These are phyloP conservation scores for Decorospora gaudefroyi DNA, from an alignment of 2,329 filamentous ascomycete species.

Conservation along the genomic window DNA sequence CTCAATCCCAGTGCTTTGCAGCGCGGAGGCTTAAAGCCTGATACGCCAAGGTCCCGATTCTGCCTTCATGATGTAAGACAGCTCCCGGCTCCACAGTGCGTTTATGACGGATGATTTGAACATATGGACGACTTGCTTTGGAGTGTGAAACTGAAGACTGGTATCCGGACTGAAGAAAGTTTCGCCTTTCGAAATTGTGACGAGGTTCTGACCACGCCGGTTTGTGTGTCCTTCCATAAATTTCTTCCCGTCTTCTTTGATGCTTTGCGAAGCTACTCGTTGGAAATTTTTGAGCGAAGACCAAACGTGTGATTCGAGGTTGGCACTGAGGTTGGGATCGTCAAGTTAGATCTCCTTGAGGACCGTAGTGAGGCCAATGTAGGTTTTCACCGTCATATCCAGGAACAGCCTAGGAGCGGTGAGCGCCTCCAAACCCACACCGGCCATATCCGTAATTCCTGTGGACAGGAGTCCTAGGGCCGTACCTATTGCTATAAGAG, in stretches of 20 bases:
- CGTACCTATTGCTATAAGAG: background rate
- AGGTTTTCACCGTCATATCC: background rate
- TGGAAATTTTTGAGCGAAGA: background rate
- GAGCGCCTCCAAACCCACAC: background rate
- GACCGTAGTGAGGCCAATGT: background rate
- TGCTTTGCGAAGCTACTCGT: background rate
- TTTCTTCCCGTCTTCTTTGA: background rate
- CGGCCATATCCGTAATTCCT: background rate
- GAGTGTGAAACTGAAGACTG: background rate
- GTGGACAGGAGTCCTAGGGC: background rate
- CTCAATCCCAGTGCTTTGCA: background rate
- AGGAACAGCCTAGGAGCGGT: background rate
- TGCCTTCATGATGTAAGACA: slow-evolving; percentile 2
- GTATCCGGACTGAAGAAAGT: slow-evolving; percentile 2
- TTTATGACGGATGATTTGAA: background rate
- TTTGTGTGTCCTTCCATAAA: background rate
- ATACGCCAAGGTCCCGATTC: background rate
- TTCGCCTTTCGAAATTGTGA: background rate
- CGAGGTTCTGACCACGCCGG: background rate
- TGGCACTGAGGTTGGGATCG: background rate
- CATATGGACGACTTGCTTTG: background rate
- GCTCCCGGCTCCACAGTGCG: slow-evolving; percentile 1
- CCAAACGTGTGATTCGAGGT: background rate
- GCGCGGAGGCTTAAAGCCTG: slow-evolving; percentile 4
- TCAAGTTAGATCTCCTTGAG: background rate